Conservation (phyloP, 2,329 filamentous ascomycete species). For the Elsinoe batatas region DNA sequence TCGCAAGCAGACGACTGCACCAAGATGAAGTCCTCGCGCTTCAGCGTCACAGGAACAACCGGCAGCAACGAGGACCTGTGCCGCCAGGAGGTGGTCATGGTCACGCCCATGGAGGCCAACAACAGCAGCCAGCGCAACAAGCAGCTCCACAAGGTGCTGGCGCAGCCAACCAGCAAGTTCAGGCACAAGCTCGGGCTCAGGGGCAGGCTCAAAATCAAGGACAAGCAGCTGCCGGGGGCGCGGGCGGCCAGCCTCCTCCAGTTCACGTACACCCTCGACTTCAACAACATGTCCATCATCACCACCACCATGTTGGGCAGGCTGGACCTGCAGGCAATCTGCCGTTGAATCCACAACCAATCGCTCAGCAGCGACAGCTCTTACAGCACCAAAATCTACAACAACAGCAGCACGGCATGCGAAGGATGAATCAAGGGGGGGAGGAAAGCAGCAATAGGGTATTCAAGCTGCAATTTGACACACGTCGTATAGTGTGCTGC, state of each 20-base stretch:
- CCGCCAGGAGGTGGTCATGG: constrained; percentile 3
- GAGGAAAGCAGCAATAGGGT: constrained; percentile 49
- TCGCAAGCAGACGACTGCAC: constrained; percentile 53
- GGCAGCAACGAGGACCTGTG: neutral
- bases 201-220: constrained; percentile 30
- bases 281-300: constrained; percentile 30
- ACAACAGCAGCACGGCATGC: constrained; percentile 21
- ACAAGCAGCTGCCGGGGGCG: constrained; percentile 21
- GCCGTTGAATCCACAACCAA: constrained; percentile 9
- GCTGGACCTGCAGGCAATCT: neutral
- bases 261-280: neutral
- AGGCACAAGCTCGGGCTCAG: constrained; percentile 28
- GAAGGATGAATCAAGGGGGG: constrained; percentile 23
- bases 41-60: neutral
- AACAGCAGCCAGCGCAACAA: constrained; percentile 16
- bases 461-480: constrained; percentile 96
- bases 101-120: constrained; percentile 9
- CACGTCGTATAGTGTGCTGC: constrained; percentile 85
- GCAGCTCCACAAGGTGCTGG: neutral
- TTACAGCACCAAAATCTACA: constrained; percentile 14
- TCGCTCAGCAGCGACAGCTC: constrained; percentile 10
- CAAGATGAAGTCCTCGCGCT: constrained; percentile 21
- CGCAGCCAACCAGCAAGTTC: constrained; percentile 16
- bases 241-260: constrained; percentile 6
- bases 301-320: constrained; percentile 17